Evolutionary conservation across 176 grass and related monocot genomes (phyloP).

Genomic region (Triticum turgidum): DNA sequence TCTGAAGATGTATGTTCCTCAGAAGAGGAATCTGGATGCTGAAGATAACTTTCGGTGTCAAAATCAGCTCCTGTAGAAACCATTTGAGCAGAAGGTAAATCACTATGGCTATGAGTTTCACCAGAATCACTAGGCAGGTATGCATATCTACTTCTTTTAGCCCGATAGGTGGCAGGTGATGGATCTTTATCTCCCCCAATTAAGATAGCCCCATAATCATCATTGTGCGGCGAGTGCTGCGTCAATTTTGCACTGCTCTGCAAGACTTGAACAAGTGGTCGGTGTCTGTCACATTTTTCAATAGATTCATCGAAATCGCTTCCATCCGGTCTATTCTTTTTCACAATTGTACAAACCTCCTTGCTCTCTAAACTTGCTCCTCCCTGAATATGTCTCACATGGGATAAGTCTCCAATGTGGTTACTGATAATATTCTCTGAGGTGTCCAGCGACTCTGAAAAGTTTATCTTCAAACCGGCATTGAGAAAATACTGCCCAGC

Average conservation of each 20-base stretch:
- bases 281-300: constrained; percentile 67
- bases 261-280: constrained; percentile 58
- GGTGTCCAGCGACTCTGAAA: constrained; percentile 18
- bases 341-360: constrained; percentile 30
- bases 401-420: constrained; percentile 43
- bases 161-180: constrained; percentile 35
- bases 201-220: constrained; percentile 47
- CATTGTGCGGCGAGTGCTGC: constrained; percentile 37
- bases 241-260: constrained; percentile 55
- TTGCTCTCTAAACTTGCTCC: constrained; percentile 34
- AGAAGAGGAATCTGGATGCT: constrained; percentile 54
- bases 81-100: constrained; percentile 51
- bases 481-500: constrained; percentile 42
- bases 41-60: constrained; percentile 64
- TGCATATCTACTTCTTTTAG: constrained; percentile 55
- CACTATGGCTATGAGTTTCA: constrained; percentile 58
- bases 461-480: constrained; percentile 56
- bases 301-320: constrained; percentile 61
- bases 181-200: constrained; percentile 44
- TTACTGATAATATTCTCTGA: constrained; percentile 38
- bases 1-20: constrained; percentile 77
- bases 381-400: constrained; percentile 34
- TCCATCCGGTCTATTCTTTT: constrained; percentile 56
- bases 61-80: constrained; percentile 47
- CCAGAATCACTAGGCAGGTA: constrained; percentile 74